A percentile compares a stretch with the other conserved stretches of the same genome.
These are phyloP conservation scores for Bimuria novae-zelandiae DNA, from an alignment of 2,329 filamentous ascomycete species.

Conservation along the genomic window DNA sequence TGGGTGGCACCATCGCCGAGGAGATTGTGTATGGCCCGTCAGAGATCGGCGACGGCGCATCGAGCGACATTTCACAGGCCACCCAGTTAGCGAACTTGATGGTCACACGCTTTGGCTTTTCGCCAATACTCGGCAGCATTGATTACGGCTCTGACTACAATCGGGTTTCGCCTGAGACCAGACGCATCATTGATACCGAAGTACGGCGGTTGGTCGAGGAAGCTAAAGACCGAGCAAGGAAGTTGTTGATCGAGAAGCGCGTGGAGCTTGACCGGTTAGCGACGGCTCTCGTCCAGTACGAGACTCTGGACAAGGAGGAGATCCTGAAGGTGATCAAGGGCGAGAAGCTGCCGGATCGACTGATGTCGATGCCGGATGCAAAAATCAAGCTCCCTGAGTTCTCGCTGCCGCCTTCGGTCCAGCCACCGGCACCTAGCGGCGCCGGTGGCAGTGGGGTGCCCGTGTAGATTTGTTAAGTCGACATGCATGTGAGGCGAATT, in stretches of 20 bases:
- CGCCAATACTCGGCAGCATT: slow-evolving; percentile 82
- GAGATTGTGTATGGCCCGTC: slow-evolving; percentile 92
- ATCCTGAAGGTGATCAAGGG: slow-evolving; percentile 89
- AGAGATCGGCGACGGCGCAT: slow-evolving; percentile 87
- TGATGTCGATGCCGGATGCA: slow-evolving; percentile 60
- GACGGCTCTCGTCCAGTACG: slow-evolving; percentile 89
- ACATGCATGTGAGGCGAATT: slow-evolving; percentile 17
- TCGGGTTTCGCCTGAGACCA: slow-evolving; percentile 81
- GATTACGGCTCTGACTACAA: slow-evolving; percentile 83
- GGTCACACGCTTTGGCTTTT: slow-evolving; percentile 91
- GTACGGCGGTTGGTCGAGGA: slow-evolving; percentile 85
- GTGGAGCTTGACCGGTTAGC: slow-evolving; percentile 87
- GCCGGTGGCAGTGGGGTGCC: slow-evolving; percentile 22
- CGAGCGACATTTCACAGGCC: slow-evolving; percentile 78
- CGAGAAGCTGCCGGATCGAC: slow-evolving; percentile 74
- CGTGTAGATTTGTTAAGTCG: slow-evolving; percentile 19
- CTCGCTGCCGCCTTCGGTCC: slow-evolving; percentile 21
- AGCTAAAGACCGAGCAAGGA: slow-evolving; percentile 72
- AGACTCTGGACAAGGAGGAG: slow-evolving; percentile 86
- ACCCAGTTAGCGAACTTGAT: slow-evolving; percentile 84
- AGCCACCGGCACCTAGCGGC: slow-evolving; percentile 25
- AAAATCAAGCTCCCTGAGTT: slow-evolving; percentile 71
- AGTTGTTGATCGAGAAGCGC: slow-evolving; percentile 73
- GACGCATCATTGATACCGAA: slow-evolving; percentile 83
- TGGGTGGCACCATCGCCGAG: slow-evolving; percentile 88